Evolutionary conservation across 106 monocot species (phyloP).

Genomic region (Dendrobium chrysotoxum): DNA sequence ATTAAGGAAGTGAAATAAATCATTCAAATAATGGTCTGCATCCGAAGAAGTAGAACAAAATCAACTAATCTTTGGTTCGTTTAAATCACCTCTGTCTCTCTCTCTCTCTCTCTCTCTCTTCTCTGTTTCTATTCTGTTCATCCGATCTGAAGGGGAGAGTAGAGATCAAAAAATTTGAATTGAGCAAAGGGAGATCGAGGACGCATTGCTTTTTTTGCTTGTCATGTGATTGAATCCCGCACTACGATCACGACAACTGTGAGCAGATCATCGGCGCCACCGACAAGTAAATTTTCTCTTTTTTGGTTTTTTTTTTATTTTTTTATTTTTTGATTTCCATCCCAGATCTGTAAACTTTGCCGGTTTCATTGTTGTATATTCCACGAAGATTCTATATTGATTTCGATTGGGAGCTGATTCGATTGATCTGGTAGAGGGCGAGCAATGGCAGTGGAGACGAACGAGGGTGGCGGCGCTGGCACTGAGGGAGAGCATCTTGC

Average conservation of each 20-base stretch:
- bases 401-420: background rate
- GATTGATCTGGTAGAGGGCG: background rate
- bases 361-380: background rate
- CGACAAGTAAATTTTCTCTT: background rate
- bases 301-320: background rate
- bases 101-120: background rate
- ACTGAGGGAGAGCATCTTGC: background rate
- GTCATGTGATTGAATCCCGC: background rate
- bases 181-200: background rate
- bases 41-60: background rate
- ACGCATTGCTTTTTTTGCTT: background rate
- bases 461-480: background rate
- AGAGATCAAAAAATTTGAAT: background rate
- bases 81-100: background rate
- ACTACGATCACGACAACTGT: background rate
- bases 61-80: background rate
- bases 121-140: background rate
- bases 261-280: background rate
- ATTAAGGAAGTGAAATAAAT: background rate
- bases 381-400: background rate
- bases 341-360: conserved; percentile 3
- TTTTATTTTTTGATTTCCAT: background rate
- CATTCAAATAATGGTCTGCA: background rate
- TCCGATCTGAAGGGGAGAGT: background rate
- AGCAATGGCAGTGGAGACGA: conserved; percentile 7